Base-by-base conservation (phyloP, 1,284 basidiomycete species). In the Rhodofomes roseus region DNA sequence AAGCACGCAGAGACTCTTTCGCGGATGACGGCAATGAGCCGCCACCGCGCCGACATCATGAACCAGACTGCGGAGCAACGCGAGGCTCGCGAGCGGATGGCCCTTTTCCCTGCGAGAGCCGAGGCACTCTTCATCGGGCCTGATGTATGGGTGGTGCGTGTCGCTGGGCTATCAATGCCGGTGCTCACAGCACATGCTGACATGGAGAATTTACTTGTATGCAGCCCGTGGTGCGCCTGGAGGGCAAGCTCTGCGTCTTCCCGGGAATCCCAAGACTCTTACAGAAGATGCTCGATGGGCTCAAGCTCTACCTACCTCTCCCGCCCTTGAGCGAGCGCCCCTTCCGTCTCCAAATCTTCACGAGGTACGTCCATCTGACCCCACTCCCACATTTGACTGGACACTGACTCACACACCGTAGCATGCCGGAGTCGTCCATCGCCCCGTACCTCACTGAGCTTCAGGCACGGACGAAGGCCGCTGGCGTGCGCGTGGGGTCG, bases 221-320 rank as follows among this genome's bases (percentile, higher is more conserved):
- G 7, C 65, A 91, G 89, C 94, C 94, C 22, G 91, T 96, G 1
- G 85, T 95, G 1, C 81, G 93, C 22, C 79, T 96, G 9, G 83
- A 82, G 63, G 90, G 90, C 18, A 95, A 92, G 76, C 79, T 96
- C 2, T 96, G 92, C 73, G 79, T 96, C 23, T 89, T 96, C 73
- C 95, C 95, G 0, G 95, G 94, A n/a, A 93, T 96, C 56, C 95
- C 95, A 0, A 77, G 81, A 0, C 79, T 96, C 22, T 96, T 95
- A 76, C 86, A 92, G 68, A 85, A 85, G 70, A 87, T 96, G 79
- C 77, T 95, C 34, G 80, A 87, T 56, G 84, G 81, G 18, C 75
- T 96, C 29, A 84, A 82, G 31, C 83, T 86, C 1, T 93, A 89
- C 70, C 77, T 95, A 1, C 86, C 92, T 0, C 80, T 95, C 16